phyloP scores from a whole-genome alignment of 768 basidiomycete species.

The Tricholoma hemisulphureum region DNA sequence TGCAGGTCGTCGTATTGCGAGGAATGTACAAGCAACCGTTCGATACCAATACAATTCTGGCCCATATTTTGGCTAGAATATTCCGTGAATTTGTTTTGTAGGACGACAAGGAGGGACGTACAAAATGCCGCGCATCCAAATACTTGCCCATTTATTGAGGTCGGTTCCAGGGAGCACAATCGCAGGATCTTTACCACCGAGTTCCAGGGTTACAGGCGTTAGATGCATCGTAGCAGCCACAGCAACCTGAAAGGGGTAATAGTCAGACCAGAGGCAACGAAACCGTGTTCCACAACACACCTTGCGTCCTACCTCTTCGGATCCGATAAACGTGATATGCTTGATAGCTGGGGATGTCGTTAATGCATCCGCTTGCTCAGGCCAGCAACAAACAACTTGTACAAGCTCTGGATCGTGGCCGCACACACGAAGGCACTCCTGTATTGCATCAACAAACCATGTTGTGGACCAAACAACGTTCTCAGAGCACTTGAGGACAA shows the following conservation, averaged over 20 bases:
- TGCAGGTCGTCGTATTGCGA: slow-evolving; percentile 77
- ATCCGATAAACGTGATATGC: slow-evolving; percentile 95
- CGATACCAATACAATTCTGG: slow-evolving; percentile 97
- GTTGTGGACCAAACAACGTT: slow-evolving; percentile 88
- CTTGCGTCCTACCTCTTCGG: slow-evolving; percentile 73
- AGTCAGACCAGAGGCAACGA: neutral
- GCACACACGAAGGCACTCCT: slow-evolving; percentile 72
- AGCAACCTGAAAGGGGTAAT: slow-evolving; percentile 55
- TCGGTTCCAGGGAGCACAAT: slow-evolving; percentile 87
- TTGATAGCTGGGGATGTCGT: slow-evolving; percentile 79
- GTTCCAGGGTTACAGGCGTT: slow-evolving; percentile 89
- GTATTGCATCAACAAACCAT: slow-evolving; percentile 81
- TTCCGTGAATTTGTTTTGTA: neutral
- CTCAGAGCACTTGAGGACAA: slow-evolving; percentile 91
- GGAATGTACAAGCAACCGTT: slow-evolving; percentile 84
- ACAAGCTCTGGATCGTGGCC: slow-evolving; percentile 84
- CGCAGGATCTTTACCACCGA: slow-evolving; percentile 94
- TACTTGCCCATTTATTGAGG: slow-evolving; percentile 71
- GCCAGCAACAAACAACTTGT: slow-evolving; percentile 90
- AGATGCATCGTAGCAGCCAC: slow-evolving; percentile 80
- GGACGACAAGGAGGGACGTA: slow-evolving; percentile 41
- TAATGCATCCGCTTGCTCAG: slow-evolving; percentile 79
- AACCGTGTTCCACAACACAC: slow-evolving; percentile 34
- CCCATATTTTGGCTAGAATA: slow-evolving; percentile 78
- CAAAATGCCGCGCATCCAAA: slow-evolving; percentile 93